These are phyloP conservation scores for Massarina eburnea DNA, from an alignment of 2,329 filamentous ascomycete genomes.

Conservation along the genomic window DNA sequence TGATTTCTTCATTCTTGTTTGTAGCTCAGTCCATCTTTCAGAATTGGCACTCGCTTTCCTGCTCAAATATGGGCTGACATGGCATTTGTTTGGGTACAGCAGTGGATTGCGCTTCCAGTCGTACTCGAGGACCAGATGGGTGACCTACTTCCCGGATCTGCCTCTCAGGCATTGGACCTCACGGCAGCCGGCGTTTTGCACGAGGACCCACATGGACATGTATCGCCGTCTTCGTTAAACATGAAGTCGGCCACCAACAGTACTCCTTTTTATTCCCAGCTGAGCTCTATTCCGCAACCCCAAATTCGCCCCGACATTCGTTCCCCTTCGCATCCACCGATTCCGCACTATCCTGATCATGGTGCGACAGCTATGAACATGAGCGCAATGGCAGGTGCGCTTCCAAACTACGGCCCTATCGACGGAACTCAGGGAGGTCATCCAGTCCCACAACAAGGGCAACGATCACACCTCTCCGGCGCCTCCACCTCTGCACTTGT, in stretches of 20 bases:
- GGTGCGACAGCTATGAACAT: constrained; percentile 37
- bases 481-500: constrained; percentile 44
- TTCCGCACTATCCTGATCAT: constrained; percentile 28
- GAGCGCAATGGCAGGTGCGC: constrained; percentile 37
- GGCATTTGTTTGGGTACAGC: constrained; percentile 46
- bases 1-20: constrained; percentile 10
- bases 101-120: constrained; percentile 46
- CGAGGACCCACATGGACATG: constrained; percentile 24
- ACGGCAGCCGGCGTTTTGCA: constrained; percentile 30
- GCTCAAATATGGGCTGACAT: constrained; percentile 44
- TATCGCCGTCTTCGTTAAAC: constrained; percentile 14
- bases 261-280: constrained; percentile 42
- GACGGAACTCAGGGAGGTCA: constrained; percentile 18
- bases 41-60: constrained; percentile 11
- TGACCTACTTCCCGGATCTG: constrained; percentile 37
- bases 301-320: constrained; percentile 33
- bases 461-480: constrained; percentile 35
- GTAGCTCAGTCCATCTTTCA: constrained; percentile 21
- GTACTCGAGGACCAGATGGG: constrained; percentile 45
- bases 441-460: constrained; percentile 26
- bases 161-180: constrained; percentile 33
- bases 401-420: constrained; percentile 37
- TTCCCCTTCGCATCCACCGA: constrained; percentile 23
- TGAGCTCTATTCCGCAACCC: constrained; percentile 33
- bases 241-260: constrained; percentile 26